Conservation (phyloP, 1,284 basidiomycete species). For the Puccinia hordei region DNA sequence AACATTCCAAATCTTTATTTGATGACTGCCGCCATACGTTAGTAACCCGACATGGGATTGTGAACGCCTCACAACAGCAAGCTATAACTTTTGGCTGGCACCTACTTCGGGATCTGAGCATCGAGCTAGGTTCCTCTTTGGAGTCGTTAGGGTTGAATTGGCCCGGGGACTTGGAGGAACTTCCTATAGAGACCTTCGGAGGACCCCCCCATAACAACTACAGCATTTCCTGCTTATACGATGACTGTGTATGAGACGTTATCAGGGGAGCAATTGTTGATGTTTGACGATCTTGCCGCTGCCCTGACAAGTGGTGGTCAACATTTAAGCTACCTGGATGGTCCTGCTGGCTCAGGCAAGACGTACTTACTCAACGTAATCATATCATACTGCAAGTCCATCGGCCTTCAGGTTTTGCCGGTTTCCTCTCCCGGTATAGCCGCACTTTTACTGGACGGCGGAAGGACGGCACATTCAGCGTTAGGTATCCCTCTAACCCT, state of each 20-base stretch:
- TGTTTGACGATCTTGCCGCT: too few species aligned
- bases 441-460: slow-evolving; percentile 61
- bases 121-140: not conserved
- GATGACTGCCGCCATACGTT: too few species aligned
- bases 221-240: too few species aligned
- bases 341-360: slow-evolving; percentile 64
- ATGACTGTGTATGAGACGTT: too few species aligned
- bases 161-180: too few species aligned
- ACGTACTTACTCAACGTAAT: slow-evolving; percentile 64
- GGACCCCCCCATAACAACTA: not conserved
- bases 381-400: slow-evolving; percentile 56
- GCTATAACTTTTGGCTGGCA: not conserved
- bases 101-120: not conserved
- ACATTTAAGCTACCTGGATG: slow-evolving; percentile 61
- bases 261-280: too few species aligned
- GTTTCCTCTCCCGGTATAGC: slow-evolving; percentile 62
- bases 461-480: slow-evolving; percentile 62
- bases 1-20: slow-evolving; percentile 56
- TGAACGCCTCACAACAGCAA: too few species aligned
- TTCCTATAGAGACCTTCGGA: too few species aligned
- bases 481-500: slow-evolving; percentile 63
- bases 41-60: not conserved
- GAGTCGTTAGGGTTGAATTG: not conserved
- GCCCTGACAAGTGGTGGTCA: too few species aligned
- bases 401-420: slow-evolving; percentile 59